phyloP scores from a whole-genome alignment of 2,329 filamentous ascomycete genomes.

The Ceratocystis eucalypticola region DNA sequence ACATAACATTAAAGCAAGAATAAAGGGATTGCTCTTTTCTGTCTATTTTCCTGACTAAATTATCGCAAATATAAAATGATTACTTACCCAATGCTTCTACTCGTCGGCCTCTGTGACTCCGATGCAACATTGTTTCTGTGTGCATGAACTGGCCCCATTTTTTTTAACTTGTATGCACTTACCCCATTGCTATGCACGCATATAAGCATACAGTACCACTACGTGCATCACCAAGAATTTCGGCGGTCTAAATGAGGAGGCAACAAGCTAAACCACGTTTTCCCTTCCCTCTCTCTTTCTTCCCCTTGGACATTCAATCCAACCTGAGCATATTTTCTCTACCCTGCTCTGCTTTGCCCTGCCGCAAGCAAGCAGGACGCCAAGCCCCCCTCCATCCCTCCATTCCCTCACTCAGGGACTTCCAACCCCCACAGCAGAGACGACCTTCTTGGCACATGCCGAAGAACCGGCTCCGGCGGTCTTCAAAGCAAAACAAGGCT shows the following conservation, averaged over 20 bases:
- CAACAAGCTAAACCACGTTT: background rate
- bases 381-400: background rate
- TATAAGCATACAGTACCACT: background rate
- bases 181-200: background rate
- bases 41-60: too few relatives aligned
- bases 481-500: conserved; percentile 19
- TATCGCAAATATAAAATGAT: too few relatives aligned
- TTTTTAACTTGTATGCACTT: too few relatives aligned
- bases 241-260: background rate
- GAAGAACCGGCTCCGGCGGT: background rate
- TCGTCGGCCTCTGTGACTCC: too few relatives aligned
- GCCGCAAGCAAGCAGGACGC: background rate
- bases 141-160: too few relatives aligned
- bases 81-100: too few relatives aligned
- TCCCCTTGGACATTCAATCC: background rate
- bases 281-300: background rate
- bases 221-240: background rate
- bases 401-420: background rate
- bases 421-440: background rate
- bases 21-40: background rate
- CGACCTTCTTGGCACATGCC: conserved; percentile 2
- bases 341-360: background rate
- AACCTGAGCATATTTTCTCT: too few relatives aligned
- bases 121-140: too few relatives aligned
- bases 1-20: background rate